Percentiles rank a stretch among this genome's conserved stretches.
These are phyloP conservation scores for Pisolithus thermaeus DNA, from an alignment of 1,284 basidiomycete species.

Conservation along the genomic window DNA sequence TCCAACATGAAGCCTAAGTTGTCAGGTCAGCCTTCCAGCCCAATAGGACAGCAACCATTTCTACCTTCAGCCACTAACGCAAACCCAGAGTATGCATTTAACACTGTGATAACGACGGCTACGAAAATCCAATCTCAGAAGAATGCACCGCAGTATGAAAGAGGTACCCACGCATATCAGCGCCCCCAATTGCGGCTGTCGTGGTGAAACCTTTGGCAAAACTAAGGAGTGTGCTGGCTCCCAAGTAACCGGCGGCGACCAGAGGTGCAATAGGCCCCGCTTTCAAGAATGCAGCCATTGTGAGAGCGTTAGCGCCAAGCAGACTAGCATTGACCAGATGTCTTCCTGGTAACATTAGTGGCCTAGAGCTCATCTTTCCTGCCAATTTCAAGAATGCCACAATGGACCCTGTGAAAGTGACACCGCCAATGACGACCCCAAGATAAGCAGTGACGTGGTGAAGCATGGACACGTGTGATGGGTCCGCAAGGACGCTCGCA, in stretches of 20 bases:
- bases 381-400: constrained; percentile 86
- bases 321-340: constrained; percentile 70
- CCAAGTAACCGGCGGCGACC: constrained; percentile 71
- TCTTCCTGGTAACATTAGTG: constrained; percentile 65
- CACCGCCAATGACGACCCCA: constrained; percentile 75
- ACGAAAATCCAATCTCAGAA: constrained; percentile 1
- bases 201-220: constrained; percentile 82
- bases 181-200: constrained; percentile 81
- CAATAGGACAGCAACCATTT: background rate
- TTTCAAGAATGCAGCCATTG: constrained; percentile 72
- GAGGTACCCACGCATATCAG: constrained; percentile 76
- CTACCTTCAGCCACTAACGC: constrained; percentile 84
- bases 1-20: constrained; percentile 81
- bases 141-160: background rate
- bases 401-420: constrained; percentile 79
- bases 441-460: constrained; percentile 81
- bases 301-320: constrained; percentile 60
- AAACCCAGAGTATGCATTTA: constrained; percentile 88
- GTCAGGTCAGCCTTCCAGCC: background rate
- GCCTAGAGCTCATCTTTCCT: constrained; percentile 69
- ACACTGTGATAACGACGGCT: constrained; percentile 84
- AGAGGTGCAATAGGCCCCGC: constrained; percentile 63
- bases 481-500: constrained; percentile 67
- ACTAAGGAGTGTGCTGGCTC: constrained; percentile 65
- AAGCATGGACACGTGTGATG: constrained; percentile 58